Evolutionary conservation across 805 yeast species (phyloP), one percentile per base, ranked within the genome.

Genomic region (Yarrowia osloensis): DNA sequence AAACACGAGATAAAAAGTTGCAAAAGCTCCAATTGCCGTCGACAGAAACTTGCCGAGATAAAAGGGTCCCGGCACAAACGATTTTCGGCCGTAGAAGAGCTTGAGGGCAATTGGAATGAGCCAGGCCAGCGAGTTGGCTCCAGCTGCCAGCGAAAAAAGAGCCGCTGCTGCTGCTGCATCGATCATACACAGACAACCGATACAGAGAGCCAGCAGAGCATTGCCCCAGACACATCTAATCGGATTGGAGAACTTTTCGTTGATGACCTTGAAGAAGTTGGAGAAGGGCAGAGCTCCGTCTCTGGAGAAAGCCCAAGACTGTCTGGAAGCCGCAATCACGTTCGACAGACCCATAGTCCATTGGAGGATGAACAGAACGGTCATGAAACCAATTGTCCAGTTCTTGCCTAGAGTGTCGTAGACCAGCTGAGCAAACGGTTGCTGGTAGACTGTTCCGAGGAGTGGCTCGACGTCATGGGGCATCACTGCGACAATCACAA

Each of bases 151-250:
- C 0, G 54, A 47, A 12, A 47, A 47, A 11, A 47, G 54, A 28
- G 54, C 54, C 2, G 28, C 31, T 8, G 54, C 54, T 1, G 54
- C 54, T 0, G 54, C 54, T 3, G 54, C 35, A 12, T 47, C 35
- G 13, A 47, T 47, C 54, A 47, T 47, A 28, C 54, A 47, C 0
- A 47, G 35, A 19, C 54, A 47, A 4, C 54, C 54, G 17, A 47
- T 47, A 6, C 54, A 47, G 11, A 47, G 17, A 2, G 54, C 54
- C 33, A 47, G 28, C 2, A 47, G n/a, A 12, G 54, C 54, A 24
- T 47, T 47, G n/a, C 54, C 54, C 54, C 54, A 47, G 15, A 47
- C 54, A 7, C 54, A 47, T 29, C 54, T 28, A 24, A 47, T 47
- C 7, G 54, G 54, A 17, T 47, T 47, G 3, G 54, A 47, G 54